Evolutionary conservation across 148 eudicot species (phyloP).

Genomic region (Camellia japonica): DNA sequence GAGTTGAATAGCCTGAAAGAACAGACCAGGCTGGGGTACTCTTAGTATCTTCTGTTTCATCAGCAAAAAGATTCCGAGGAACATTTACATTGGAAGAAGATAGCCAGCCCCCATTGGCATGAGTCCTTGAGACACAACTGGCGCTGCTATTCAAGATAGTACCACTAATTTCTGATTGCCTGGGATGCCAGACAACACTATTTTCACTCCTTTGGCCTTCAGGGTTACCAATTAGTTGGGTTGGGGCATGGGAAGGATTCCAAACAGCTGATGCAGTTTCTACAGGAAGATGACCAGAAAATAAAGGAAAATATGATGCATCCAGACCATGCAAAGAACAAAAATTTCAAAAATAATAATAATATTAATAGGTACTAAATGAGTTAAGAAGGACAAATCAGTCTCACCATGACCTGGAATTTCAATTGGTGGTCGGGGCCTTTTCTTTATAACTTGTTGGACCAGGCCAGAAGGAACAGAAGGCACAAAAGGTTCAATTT

Average conservation of each 20-base stretch:
- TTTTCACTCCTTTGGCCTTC: slow-evolving; percentile 30
- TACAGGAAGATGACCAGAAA: slow-evolving; percentile 12
- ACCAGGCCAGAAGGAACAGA: slow-evolving; percentile 38
- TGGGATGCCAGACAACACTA: slow-evolving; percentile 13
- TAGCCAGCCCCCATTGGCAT: slow-evolving; percentile 23
- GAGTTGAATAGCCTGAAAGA: slow-evolving; percentile 39
- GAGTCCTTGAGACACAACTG: slow-evolving; percentile 10
- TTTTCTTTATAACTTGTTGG: slow-evolving; percentile 51
- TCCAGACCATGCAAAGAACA: neutral
- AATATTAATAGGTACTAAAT: neutral
- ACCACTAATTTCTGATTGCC: slow-evolving; percentile 10
- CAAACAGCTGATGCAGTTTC: slow-evolving; percentile 53
- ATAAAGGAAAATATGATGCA: neutral
- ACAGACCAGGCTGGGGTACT: slow-evolving; percentile 54
- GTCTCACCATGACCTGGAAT: slow-evolving; percentile 55
- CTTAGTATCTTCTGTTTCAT: slow-evolving; percentile 59
- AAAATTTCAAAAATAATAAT: no score
- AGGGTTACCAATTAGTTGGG: slow-evolving; percentile 29
- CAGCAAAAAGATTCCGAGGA: slow-evolving; percentile 27
- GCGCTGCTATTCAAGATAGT: neutral
- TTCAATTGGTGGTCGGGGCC: slow-evolving; percentile 59
- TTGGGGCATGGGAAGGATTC: slow-evolving; percentile 45
- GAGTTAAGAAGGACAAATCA: neutral
- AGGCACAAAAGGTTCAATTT: slow-evolving; percentile 78
- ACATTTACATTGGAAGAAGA: slow-evolving; percentile 23